These are phyloP conservation scores for Juglanconis juglandina DNA, from an alignment of 2,329 filamentous ascomycete genomes.

Conservation along the genomic window DNA sequence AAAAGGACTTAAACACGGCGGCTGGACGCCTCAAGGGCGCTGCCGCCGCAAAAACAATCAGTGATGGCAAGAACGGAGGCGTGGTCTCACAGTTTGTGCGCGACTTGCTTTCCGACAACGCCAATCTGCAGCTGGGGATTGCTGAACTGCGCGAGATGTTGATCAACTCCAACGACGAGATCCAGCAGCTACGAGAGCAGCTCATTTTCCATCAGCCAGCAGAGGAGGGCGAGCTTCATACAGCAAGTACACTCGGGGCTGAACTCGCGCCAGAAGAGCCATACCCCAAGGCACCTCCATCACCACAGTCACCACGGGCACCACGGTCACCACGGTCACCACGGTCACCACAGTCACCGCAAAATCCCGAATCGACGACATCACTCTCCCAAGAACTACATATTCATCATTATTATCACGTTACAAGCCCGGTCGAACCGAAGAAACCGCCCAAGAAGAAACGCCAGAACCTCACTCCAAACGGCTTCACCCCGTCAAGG, in stretches of 20 bases:
- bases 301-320: constrained; percentile 2
- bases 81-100: constrained; percentile 96
- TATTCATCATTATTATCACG: constrained; percentile 92
- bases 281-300: constrained; percentile 24
- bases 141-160: constrained; percentile 89
- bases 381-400: constrained; percentile 72
- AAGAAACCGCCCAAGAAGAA: constrained; percentile 67
- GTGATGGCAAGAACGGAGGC: constrained; percentile 54
- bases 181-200: constrained; percentile 80
- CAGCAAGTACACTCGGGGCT: constrained; percentile 59
- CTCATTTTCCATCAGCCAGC: constrained; percentile 74
- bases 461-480: constrained; percentile 59
- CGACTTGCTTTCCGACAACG: constrained; percentile 92
- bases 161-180: constrained; percentile 88
- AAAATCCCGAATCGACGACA: constrained; percentile 26
- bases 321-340: constrained; percentile 3
- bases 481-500: constrained; percentile 57
- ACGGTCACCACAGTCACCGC: constrained; percentile 10
- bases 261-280: constrained; percentile 58
- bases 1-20: constrained; percentile 75
- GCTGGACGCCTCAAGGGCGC: constrained; percentile 78
- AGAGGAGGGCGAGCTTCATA: constrained; percentile 35
- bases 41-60: constrained; percentile 66
- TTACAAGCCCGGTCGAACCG: constrained; percentile 57
- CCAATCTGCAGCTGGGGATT: constrained; percentile 86